phyloP scores from a whole-genome alignment of 345 rosid species.

The Eucalyptus regnans region DNA sequence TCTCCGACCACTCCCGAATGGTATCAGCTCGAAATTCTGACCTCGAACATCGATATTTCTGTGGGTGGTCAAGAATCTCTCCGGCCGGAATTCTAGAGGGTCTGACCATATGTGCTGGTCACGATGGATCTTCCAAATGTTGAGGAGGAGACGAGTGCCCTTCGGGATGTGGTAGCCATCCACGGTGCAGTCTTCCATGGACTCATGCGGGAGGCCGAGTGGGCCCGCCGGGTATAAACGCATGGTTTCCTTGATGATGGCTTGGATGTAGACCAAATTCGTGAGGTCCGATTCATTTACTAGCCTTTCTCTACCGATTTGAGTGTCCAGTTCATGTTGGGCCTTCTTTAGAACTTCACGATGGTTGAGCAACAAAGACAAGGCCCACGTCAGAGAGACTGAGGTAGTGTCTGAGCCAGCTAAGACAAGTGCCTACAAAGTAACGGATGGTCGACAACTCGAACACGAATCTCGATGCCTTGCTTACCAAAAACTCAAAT shows the following conservation, averaged over 20 bases:
- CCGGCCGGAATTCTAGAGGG: conserved; percentile 16
- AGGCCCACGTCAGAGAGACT: conserved; percentile 24
- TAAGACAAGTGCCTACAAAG: conserved; percentile 12
- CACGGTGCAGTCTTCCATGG: conserved; percentile 18
- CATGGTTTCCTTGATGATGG: conserved; percentile 27
- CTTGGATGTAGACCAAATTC: conserved; percentile 16
- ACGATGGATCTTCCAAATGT: conserved; percentile 14
- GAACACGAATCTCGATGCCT: background rate
- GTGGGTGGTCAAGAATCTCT: conserved; percentile 16
- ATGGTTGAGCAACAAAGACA: conserved; percentile 27
- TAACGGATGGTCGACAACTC: background rate
- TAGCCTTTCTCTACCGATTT: conserved; percentile 12
- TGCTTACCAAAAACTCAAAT: background rate
- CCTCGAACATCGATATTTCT: conserved; percentile 16
- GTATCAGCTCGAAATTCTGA: conserved; percentile 17
- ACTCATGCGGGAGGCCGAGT: conserved; percentile 14
- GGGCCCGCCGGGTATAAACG: conserved; percentile 20
- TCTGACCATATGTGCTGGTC: conserved; percentile 16
- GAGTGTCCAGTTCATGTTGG: conserved; percentile 24
- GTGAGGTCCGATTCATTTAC: conserved; percentile 11
- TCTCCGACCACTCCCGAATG: conserved; percentile 24
- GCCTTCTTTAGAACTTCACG: conserved; percentile 5
- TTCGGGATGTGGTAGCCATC: conserved; percentile 15
- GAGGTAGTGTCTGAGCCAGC: conserved; percentile 30
- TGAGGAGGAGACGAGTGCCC: conserved; percentile 12